Evolutionary conservation across 805 yeast species (phyloP), one percentile per base, ranked within the genome.

Genomic region (Cyberlindnera xishuangbannaensis): DNA sequence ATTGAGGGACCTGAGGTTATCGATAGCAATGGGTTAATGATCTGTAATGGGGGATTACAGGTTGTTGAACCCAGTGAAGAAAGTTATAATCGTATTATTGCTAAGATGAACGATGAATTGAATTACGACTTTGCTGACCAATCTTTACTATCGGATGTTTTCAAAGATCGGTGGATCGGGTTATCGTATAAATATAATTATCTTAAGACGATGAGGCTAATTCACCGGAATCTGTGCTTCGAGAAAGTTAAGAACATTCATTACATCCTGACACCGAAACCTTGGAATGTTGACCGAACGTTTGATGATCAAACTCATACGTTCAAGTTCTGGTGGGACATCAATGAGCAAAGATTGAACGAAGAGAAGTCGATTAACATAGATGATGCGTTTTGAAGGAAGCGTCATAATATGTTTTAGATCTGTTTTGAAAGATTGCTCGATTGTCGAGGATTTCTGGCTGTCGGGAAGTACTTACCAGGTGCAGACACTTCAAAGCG

Each of bases 41-140:
- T 69, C 35, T 72, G 79, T 53, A 75, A 75, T 45, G 77, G 80
- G n/a, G 82, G 82, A 1, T 56, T 75, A 17, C 67, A 69, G 39
- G 62, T 75, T 13, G 71, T 76, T 12, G 47, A 55, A 31, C 82
- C 82, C 2, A 43, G 49, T 21, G 19, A 43, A 15, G 55, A 46
- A 11, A 39, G 50, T 18, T 73, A 67, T 43, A 37, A 62, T n/a
- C 43, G 55, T 42, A 73, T 76, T 24, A 25, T 64, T 4, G 48
- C 48, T 0, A 67, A 69, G 11, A 53, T 75, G 36, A 45, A 46
- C 6, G 53, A 53, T 31, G 66, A 70, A 8, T 41, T 54, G 15
- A 50, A 44, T 37, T 75, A 76, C 48, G 68, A 64, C 28, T 75
- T 75, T 50, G 76, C 80, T 2, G 82, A 75, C 53, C 82, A 75